phyloP scores from a whole-genome alignment of 441 rosid species.

The Euphorbia schlechtendalii region DNA sequence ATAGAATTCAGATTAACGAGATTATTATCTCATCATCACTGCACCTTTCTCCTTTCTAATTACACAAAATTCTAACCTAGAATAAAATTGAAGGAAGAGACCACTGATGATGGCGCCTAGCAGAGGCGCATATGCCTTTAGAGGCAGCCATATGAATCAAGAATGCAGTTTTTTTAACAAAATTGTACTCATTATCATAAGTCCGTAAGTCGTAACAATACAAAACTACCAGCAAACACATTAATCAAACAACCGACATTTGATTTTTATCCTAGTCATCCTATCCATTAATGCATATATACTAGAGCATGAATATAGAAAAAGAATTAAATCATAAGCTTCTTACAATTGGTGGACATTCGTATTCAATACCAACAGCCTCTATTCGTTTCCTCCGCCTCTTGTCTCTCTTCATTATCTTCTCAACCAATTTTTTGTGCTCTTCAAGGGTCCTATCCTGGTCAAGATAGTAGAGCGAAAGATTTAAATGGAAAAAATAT shows the following conservation, averaged over 20 bases:
- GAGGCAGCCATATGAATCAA: too few relatives aligned
- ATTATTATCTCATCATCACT: too few relatives aligned
- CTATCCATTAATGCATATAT: not conserved
- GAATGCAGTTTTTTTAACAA: not conserved
- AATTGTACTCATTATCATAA: not conserved
- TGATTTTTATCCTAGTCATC: not conserved
- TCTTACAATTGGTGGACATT: conserved; percentile 86
- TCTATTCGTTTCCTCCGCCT: conserved; percentile 61
- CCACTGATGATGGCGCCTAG: too few relatives aligned
- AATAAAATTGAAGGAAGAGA: too few relatives aligned
- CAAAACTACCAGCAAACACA: not conserved
- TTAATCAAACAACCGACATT: not conserved
- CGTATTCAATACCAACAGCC: conserved; percentile 77
- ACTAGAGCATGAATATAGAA: not conserved
- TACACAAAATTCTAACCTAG: too few relatives aligned
- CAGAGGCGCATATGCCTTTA: too few relatives aligned
- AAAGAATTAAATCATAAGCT: not conserved
- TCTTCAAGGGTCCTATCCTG: conserved; percentile 74
- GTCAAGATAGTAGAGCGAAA: conserved; percentile 1
- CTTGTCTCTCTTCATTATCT: conserved; percentile 51
- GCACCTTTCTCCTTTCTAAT: too few relatives aligned
- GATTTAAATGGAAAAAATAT: not conserved
- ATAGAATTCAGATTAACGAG: too few relatives aligned
- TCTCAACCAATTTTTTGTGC: conserved; percentile 49
- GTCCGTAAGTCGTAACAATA: not conserved